Conservation (phyloP, 1,284 basidiomycete genomes). For the Leucoagaricus sp. region DNA sequence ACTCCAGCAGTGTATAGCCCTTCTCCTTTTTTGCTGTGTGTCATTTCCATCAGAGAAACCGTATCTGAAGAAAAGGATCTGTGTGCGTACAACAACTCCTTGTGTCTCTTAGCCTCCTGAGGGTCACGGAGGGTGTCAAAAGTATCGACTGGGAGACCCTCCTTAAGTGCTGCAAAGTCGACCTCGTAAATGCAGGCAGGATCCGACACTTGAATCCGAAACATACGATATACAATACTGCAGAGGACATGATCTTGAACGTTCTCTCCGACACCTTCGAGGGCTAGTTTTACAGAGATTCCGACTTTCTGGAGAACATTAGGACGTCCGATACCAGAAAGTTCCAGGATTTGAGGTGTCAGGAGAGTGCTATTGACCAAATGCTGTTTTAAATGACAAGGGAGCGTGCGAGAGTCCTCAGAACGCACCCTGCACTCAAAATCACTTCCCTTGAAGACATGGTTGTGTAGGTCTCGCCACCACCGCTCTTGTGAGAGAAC, state of each 20-base stretch:
- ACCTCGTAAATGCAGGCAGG: no score
- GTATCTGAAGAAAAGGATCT: background rate
- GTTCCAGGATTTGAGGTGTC: slow-evolving; percentile 35
- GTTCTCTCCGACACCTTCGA: slow-evolving; percentile 33
- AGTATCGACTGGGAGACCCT: background rate
- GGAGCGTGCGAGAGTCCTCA: background rate
- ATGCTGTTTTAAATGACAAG: background rate
- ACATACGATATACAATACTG: background rate
- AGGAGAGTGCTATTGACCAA: slow-evolving; percentile 20
- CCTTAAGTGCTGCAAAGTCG: background rate
- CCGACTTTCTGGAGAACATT: slow-evolving; percentile 22
- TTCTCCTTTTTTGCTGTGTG: background rate
- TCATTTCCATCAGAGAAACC: background rate
- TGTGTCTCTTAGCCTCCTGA: background rate
- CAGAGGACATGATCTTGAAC: background rate
- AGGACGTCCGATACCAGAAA: slow-evolving; percentile 34
- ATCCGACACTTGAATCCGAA: no score
- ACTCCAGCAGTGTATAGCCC: background rate
- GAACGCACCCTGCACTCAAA: slow-evolving; percentile 27
- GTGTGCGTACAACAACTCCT: background rate
- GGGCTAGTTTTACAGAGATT: slow-evolving; percentile 24
- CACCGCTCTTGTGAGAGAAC: slow-evolving; percentile 5
- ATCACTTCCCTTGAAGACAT: slow-evolving; percentile 25
- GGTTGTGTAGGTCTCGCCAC: background rate
- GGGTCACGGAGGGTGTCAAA: background rate